Base-by-base conservation (phyloP, 805 yeast genomes). In the Pichia nanzhaoensis region DNA sequence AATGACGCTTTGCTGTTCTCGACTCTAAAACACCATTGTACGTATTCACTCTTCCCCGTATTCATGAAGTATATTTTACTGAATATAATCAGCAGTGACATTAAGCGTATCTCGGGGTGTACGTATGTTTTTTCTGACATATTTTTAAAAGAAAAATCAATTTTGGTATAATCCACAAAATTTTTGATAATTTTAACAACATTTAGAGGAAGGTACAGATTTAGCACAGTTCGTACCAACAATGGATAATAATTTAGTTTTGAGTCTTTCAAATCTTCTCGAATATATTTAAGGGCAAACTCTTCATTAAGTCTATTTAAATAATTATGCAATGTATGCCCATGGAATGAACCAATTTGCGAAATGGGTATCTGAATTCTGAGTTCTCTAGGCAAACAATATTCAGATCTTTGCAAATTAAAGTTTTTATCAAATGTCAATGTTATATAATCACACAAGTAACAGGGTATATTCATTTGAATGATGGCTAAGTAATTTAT, bases 401-500 rank as follows among this genome's bases (percentile, higher is more conserved):
- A 42, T 24, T 55, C 57, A 1, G 55, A 21, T 24, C 51, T 50
- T 13, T 49, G 36, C 37, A 37, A 75, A 2, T 86, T 84, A 1
- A 83, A 59, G 28, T 65, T 62, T 40, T 74, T 74, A 2, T 63
- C 52, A 24, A 67, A 55, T 4, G 75, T 59, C 60, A 73, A 63
- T 4, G 56, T 52, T 20, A 77, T 54, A 16, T 78, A 58, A 55
- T 80, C 84, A 44, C 63, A 59, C 5, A 73, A 50, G 54, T 73
- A 77, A 1, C 81, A 51, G 0, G 87, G 84, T 18, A 69, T 48
- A 24, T 70, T 66, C 50, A 78, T 52, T 45, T 71, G 69, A 8
- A 74, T 49, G n/a, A 74, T 56, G 2, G 80, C 75, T 39, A 80
- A 46, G 56, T 80, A 82, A 17, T 78, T 60, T 1, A 80, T 54